A percentile compares a stretch with the other conserved stretches of the same genome.
phyloP scores from a whole-genome alignment of 1,284 basidiomycete genomes.

The Leucoagaricus sp. region DNA sequence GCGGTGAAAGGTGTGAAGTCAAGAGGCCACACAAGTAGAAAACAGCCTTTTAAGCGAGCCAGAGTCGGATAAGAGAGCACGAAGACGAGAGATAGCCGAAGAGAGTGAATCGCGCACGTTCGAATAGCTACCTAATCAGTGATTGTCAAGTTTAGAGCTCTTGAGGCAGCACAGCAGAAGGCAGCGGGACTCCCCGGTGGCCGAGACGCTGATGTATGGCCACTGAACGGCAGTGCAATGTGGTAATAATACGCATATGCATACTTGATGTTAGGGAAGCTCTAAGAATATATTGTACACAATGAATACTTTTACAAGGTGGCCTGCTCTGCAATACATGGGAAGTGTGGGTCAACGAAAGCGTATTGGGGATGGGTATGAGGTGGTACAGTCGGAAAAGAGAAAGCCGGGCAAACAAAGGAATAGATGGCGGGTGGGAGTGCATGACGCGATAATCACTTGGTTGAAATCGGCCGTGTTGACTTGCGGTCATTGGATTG shows the following conservation, averaged over 20 bases:
- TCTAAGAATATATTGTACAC: conserved; percentile 14
- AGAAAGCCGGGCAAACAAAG: conserved; percentile 1
- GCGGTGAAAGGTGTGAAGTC: background rate
- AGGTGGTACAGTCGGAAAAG: background rate
- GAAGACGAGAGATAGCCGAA: conserved; percentile 5
- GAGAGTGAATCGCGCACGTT: conserved; percentile 12
- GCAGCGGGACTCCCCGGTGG: background rate
- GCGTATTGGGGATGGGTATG: background rate
- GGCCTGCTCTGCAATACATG: background rate
- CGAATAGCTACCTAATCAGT: conserved; percentile 6
- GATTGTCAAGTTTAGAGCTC: background rate
- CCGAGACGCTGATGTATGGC: background rate
- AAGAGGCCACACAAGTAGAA: too few species aligned
- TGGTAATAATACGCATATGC: background rate
- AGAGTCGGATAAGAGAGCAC: background rate
- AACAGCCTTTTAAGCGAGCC: background rate
- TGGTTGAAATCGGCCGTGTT: conserved; percentile 26
- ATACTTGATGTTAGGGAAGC: background rate
- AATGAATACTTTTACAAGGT: conserved; percentile 12
- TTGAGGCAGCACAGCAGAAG: background rate
- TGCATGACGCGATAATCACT: conserved; percentile 15
- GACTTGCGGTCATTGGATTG: conserved; percentile 22
- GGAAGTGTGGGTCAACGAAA: background rate
- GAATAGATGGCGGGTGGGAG: background rate
- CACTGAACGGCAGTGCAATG: too few species aligned